Percentiles rank a stretch among this genome's conserved stretches.
phyloP scores from a whole-genome alignment of 371 early-diverging fungal genomes.

The Mucor piriformis region DNA sequence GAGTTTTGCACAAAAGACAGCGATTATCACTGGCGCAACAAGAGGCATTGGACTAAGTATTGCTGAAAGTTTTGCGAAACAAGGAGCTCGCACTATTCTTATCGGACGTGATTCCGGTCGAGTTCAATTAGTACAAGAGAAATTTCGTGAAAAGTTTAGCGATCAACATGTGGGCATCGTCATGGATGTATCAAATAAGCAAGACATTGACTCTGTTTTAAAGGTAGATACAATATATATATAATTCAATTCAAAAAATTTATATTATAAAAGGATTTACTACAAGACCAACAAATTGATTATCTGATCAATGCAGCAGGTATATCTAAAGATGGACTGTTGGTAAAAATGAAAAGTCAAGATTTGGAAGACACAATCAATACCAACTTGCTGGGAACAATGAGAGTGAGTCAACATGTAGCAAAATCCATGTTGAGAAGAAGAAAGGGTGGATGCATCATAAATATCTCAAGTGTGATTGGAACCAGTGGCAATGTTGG shows the following conservation, averaged over 20 bases:
- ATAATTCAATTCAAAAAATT: neutral
- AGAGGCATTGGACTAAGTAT: conserved; percentile 78
- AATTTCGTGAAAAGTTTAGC: conserved; percentile 27
- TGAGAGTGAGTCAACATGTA: conserved; percentile 61
- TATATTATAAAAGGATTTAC: conserved; percentile 14
- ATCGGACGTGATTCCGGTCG: conserved; percentile 58
- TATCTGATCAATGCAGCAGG: conserved; percentile 70
- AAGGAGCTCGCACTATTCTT: conserved; percentile 61
- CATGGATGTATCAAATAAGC: conserved; percentile 52
- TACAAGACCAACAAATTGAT: conserved; percentile 43
- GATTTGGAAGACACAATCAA: conserved; percentile 61
- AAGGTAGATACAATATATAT: conserved; percentile 37
- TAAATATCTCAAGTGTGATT: conserved; percentile 84
- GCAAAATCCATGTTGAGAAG: conserved; percentile 61
- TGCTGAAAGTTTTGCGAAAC: conserved; percentile 59
- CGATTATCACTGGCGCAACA: conserved; percentile 73
- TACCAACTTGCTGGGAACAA: conserved; percentile 77
- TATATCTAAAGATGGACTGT: conserved; percentile 61
- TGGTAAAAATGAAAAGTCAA: conserved; percentile 49
- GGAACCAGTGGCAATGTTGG: conserved; percentile 81
- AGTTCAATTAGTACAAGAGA: conserved; percentile 33
- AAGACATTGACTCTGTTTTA: conserved; percentile 38
- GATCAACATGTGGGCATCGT: conserved; percentile 44
- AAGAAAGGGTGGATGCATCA: conserved; percentile 68
- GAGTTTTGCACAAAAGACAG: conserved; percentile 48